phyloP scores from a whole-genome alignment of 2,329 filamentous ascomycete genomes.

The Paecilomyces sp. region DNA sequence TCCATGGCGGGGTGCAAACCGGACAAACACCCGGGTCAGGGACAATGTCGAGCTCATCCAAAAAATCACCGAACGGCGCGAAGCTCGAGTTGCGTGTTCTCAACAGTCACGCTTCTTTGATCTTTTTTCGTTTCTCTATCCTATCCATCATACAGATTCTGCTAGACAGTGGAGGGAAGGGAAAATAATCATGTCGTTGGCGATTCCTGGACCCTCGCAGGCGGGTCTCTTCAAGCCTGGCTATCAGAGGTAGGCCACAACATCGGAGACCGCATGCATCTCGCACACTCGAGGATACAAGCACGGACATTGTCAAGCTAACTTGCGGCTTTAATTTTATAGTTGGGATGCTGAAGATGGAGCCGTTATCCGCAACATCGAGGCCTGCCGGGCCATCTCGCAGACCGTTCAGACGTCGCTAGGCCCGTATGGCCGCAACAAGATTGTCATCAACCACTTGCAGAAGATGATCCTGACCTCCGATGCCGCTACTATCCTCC shows the following conservation, averaged over 20 bases:
- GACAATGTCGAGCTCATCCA: constrained; percentile 24
- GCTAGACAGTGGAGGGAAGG: constrained; percentile 12
- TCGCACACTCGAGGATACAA: not conserved
- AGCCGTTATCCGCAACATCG: constrained; percentile 95
- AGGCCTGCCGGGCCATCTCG: constrained; percentile 92
- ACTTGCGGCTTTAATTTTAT: constrained; percentile 11
- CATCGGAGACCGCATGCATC: constrained; percentile 2
- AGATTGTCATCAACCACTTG: constrained; percentile 99
- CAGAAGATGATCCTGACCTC: constrained; percentile 99
- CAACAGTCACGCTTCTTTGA: constrained; percentile 2
- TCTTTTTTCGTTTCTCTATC: constrained; percentile 4
- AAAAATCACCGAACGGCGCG: constrained; percentile 26
- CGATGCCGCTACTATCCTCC: constrained; percentile 92
- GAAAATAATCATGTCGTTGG: constrained; percentile 70
- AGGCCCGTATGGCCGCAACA: constrained; percentile 96
- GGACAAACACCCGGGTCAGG: constrained; percentile 27
- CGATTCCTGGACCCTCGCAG: constrained; percentile 91
- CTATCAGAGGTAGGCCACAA: constrained; percentile 74
- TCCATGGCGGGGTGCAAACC: constrained; percentile 26
- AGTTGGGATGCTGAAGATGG: constrained; percentile 99
- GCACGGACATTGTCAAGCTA: not conserved
- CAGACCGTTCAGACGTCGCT: constrained; percentile 95
- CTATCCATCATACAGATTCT: constrained; percentile 6
- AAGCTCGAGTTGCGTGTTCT: constrained; percentile 14
- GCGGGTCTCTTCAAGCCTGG: constrained; percentile 89